phyloP scores from a whole-genome alignment of 169 alveolate species.

The Plasmodium sp. region DNA sequence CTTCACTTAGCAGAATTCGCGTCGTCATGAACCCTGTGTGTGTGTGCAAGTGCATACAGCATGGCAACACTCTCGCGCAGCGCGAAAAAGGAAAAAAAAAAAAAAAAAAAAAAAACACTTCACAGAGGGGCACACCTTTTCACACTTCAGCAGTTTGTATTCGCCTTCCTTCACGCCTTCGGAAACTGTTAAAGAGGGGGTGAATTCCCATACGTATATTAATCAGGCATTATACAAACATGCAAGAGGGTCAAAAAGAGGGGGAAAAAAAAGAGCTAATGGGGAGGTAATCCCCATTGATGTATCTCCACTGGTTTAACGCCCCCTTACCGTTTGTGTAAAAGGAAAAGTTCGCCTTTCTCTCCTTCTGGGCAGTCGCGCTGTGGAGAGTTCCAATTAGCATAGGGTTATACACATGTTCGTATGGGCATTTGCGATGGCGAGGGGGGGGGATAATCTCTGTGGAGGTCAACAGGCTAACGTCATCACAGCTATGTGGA shows the following conservation, averaged over 20 bases:
- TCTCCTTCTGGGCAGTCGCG: not conserved
- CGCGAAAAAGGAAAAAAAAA: not conserved
- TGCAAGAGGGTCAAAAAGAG: not conserved
- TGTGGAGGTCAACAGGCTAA: not conserved
- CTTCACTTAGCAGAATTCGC: not conserved
- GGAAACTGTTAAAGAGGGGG: constrained; percentile 7
- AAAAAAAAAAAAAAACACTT: not conserved
- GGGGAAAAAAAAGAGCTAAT: not conserved
- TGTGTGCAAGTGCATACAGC: not conserved
- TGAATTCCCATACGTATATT: not conserved
- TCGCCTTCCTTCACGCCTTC: constrained; percentile 54
- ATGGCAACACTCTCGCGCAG: not conserved
- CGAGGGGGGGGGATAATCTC: not conserved
- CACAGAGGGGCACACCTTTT: constrained; percentile 6
- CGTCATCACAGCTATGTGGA: not conserved
- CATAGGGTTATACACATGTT: not conserved
- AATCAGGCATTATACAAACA: not conserved
- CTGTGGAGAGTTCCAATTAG: not conserved
- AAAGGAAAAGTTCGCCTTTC: constrained; percentile 7
- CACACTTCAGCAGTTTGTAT: constrained; percentile 39
- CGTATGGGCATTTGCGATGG: not conserved
- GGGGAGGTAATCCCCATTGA: not conserved
- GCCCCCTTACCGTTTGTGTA: constrained; percentile 26
- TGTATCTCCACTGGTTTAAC: not conserved
- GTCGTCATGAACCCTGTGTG: not conserved